Evolutionary conservation across 495 filamentous ascomycete genomes (phyloP).

Genomic region (Neurospora tetrasperma): DNA sequence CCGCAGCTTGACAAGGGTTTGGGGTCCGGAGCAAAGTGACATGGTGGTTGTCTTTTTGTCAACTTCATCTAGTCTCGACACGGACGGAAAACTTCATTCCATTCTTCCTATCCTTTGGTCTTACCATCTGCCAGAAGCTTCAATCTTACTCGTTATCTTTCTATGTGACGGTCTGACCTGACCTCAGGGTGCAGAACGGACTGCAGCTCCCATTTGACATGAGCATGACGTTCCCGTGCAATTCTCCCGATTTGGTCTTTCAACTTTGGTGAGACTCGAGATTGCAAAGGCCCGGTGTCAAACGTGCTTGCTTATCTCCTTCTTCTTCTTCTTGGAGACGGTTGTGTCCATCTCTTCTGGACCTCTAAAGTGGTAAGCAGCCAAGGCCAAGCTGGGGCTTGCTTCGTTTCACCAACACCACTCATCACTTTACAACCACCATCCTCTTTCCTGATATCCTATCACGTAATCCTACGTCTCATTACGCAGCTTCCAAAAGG

Average conservation of each 20-base stretch:
- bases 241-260: background rate
- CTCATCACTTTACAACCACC: background rate
- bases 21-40: background rate
- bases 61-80: background rate
- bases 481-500: background rate
- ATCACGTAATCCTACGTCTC: slow-evolving; percentile 20
- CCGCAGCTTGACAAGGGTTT: background rate
- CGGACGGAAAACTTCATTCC: background rate
- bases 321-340: background rate
- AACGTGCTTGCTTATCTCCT: background rate
- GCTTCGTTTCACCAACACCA: background rate
- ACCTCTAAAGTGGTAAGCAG: background rate
- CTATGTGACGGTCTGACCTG: background rate
- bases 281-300: background rate
- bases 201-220: background rate
- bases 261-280: background rate
- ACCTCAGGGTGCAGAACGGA: background rate
- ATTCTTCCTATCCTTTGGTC: background rate
- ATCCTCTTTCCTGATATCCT: background rate
- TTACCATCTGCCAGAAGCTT: background rate
- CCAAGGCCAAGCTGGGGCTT: background rate
- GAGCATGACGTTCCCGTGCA: background rate
- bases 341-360: background rate
- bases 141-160: background rate
- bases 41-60: background rate